Evolutionary conservation across 306 rosid genomes (phyloP).

Genomic region (Glycine latifolia): DNA sequence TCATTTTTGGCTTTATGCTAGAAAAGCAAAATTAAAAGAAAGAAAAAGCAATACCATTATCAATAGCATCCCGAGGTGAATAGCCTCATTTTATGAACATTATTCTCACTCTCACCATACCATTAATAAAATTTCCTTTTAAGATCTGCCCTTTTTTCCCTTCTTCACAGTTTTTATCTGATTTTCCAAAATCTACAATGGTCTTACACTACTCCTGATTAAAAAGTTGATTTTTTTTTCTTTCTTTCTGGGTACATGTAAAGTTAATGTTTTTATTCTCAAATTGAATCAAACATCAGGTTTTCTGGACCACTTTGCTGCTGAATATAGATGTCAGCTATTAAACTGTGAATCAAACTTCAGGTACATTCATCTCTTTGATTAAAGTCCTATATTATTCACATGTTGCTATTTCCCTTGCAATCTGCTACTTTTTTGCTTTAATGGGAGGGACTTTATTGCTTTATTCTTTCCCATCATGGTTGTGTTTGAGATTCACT

Average conservation of each 20-base stretch:
- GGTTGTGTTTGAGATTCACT: slow-evolving; percentile 34
- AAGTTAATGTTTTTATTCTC: slow-evolving; percentile 25
- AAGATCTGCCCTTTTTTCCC: not conserved
- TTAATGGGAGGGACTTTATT: slow-evolving; percentile 9
- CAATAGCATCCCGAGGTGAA: not conserved
- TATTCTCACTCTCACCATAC: not conserved
- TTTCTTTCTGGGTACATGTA: not conserved
- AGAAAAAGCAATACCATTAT: not conserved
- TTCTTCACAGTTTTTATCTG: not conserved
- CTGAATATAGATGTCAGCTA: slow-evolving; percentile 15
- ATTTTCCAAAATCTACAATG: not conserved
- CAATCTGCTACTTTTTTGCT: slow-evolving; percentile 28
- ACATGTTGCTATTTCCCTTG: slow-evolving; percentile 3
- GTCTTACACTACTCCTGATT: not conserved
- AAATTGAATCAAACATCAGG: not conserved
- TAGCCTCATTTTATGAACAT: not conserved
- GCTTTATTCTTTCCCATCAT: slow-evolving; percentile 33
- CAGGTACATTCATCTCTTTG: not conserved
- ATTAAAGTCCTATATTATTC: not conserved
- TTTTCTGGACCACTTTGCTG: slow-evolving; percentile 25
- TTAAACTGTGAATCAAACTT: not conserved
- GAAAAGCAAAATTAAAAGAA: not conserved
- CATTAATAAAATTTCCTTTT: not conserved
- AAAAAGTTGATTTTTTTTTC: not conserved
- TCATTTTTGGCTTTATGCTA: not conserved